Base-by-base conservation (phyloP, 2,329 filamentous ascomycete genomes). In the Aspergillus hiratsukae region DNA sequence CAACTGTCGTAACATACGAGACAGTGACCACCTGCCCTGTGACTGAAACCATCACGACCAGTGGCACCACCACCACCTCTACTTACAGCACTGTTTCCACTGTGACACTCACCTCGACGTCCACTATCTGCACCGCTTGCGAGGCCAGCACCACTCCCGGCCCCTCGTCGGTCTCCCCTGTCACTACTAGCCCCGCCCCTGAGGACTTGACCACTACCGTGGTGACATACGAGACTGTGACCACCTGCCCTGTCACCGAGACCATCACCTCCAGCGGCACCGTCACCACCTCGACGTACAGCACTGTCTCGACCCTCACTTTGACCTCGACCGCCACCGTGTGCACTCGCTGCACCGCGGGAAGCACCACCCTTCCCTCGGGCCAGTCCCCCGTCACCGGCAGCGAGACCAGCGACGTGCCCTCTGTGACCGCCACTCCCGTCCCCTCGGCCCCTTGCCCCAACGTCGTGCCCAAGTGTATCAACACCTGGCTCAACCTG, bases 401-500 rank as follows among this genome's bases (percentile, higher is more conserved):
- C 23, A 51, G 51, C 25, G 29, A 48, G 25, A 52, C 40, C 41
- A 51, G 28, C 10, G 35, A 29, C 31, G 57, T 51, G 17, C 28
- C 50, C 17, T 40, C 51, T 29, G 53, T 31, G 31, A 51, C 61
- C 11, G 54, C 48, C 21, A 60, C 64, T 37, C 61, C 69, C 5
- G 68, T 68, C 31, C 68, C 67, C 37, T 61, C 69, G 3, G 70
- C 71, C 27, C 65, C 67, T 29, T 78, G 85, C 76, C 91, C 91
- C 56, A 76, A 80, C 27, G 83, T 92, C 49, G 87, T 97, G 51
- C 92, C 93, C 61, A 85, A 85, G 70, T 97, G 93, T 81, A 79
- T 97, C 77, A 94, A 93, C 83, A 95, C 91, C 68, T 97, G 91
- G 90, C 77, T 96, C 68, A 83, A 84, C 72, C 76, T 81, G 59